phyloP scores from a whole-genome alignment of 805 yeast genomes.

The Maudiozyma serrabonitensis region DNA sequence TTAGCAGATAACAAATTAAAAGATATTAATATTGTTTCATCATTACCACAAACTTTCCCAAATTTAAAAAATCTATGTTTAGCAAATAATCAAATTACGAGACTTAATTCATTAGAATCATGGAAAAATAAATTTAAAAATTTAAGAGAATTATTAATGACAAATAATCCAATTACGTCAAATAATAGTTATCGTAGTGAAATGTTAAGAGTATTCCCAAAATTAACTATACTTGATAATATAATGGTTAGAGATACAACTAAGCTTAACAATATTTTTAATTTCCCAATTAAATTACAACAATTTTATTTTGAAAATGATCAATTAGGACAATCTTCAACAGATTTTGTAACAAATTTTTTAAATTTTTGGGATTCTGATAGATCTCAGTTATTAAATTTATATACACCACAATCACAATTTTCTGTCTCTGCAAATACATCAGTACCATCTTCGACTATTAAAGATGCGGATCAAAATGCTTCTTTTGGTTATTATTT shows the following conservation, averaged over 20 bases:
- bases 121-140: conserved; percentile 69
- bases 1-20: conserved; percentile 54
- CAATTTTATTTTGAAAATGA: conserved; percentile 76
- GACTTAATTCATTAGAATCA: conserved; percentile 50
- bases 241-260: conserved; percentile 65
- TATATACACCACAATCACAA: conserved; percentile 77
- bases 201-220: conserved; percentile 67
- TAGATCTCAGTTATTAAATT: conserved; percentile 54
- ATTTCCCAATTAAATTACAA: conserved; percentile 45
- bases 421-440: conserved; percentile 76
- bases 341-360: conserved; percentile 70
- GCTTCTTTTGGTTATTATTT: conserved; percentile 58
- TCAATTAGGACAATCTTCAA: conserved; percentile 58
- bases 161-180: conserved; percentile 62
- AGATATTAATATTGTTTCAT: conserved; percentile 50
- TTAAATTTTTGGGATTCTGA: conserved; percentile 75
- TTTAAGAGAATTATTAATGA: conserved; percentile 67
- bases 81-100: conserved; percentile 60
- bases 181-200: conserved; percentile 46
- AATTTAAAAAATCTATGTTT: conserved; percentile 67
- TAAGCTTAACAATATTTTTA: conserved; percentile 41
- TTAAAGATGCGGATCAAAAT: conserved; percentile 26
- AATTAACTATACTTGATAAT: conserved; percentile 69
- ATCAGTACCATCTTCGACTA: conserved; percentile 45
- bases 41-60: conserved; percentile 71